These are phyloP conservation scores for Globisporangium nagaii DNA, from an alignment of 352 stramenopile genomes.

Conservation along the genomic window DNA sequence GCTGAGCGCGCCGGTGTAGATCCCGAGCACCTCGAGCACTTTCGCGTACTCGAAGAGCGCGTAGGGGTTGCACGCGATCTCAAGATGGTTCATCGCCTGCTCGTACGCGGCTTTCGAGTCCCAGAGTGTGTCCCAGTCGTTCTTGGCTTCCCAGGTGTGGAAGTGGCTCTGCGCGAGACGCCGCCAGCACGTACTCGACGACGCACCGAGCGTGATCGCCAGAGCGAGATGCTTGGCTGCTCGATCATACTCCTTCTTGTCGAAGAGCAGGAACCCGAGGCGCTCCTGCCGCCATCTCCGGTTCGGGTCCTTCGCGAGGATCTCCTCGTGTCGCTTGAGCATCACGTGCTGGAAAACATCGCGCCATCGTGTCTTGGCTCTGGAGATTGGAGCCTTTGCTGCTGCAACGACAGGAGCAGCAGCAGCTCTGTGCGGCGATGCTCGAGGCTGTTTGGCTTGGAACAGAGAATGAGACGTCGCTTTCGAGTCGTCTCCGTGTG, in stretches of 20 bases:
- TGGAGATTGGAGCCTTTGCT: not conserved
- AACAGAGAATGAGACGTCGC: not conserved
- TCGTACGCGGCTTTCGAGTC: slow-evolving; percentile 52
- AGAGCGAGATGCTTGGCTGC: slow-evolving; percentile 40
- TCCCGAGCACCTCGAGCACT: slow-evolving; percentile 43
- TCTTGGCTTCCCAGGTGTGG: slow-evolving; percentile 29
- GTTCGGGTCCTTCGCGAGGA: slow-evolving; percentile 48
- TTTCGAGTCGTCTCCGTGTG: not conserved
- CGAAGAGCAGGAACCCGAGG: slow-evolving; percentile 49
- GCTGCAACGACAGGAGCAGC: not conserved
- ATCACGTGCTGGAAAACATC: slow-evolving; percentile 36
- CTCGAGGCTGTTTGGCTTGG: not conserved
- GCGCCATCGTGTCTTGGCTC: slow-evolving; percentile 25
- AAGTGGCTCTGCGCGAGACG: slow-evolving; percentile 53
- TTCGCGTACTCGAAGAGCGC: slow-evolving; percentile 46
- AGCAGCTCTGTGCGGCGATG: not conserved
- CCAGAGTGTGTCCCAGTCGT: slow-evolving; percentile 63
- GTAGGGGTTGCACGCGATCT: slow-evolving; percentile 41
- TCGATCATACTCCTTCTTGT: slow-evolving; percentile 26
- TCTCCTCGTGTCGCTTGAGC: slow-evolving; percentile 51
- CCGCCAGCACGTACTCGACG: slow-evolving; percentile 40
- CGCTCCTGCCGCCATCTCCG: slow-evolving; percentile 64
- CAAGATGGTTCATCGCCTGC: slow-evolving; percentile 41
- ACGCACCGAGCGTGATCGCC: slow-evolving; percentile 43
- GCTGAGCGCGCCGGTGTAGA: slow-evolving; percentile 39